Evolutionary conservation across 202 grass and related monocot species (phyloP).

Genomic region (Panicum virgatum): DNA sequence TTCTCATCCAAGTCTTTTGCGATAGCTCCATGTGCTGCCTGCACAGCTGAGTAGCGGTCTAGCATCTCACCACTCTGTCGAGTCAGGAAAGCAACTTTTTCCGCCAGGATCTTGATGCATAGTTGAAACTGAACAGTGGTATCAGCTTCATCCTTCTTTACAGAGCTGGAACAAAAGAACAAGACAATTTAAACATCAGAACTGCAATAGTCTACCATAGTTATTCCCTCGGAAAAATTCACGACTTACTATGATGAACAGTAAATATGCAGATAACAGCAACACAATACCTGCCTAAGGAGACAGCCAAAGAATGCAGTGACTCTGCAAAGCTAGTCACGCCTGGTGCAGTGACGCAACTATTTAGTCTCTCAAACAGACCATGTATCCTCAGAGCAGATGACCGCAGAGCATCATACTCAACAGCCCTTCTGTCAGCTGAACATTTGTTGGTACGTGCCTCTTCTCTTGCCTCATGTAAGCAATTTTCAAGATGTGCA

Average conservation of each 20-base stretch:
- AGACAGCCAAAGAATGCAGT: slow-evolving; percentile 70
- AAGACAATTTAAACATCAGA: slow-evolving; percentile 3
- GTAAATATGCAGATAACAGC: not conserved
- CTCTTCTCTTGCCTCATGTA: slow-evolving; percentile 94
- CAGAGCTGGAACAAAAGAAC: slow-evolving; percentile 47
- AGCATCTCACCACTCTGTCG: slow-evolving; percentile 54
- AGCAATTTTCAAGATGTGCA: slow-evolving; percentile 88
- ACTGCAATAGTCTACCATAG: not conserved
- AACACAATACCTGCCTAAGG: slow-evolving; percentile 64
- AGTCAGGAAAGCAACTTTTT: slow-evolving; percentile 68
- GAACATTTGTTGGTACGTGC: slow-evolving; percentile 91
- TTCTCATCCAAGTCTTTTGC: slow-evolving; percentile 81
- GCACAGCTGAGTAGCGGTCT: slow-evolving; percentile 55
- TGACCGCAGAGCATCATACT: slow-evolving; percentile 78
- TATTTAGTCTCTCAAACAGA: slow-evolving; percentile 84
- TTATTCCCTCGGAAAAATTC: not conserved
- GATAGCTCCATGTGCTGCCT: slow-evolving; percentile 57
- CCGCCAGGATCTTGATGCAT: slow-evolving; percentile 84
- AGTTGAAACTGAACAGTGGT: slow-evolving; percentile 72
- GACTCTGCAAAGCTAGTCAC: slow-evolving; percentile 72
- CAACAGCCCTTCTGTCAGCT: slow-evolving; percentile 90
- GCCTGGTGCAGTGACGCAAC: slow-evolving; percentile 57
- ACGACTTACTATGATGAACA: not conserved
- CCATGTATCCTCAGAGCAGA: slow-evolving; percentile 83
- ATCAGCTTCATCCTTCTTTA: slow-evolving; percentile 92